Base-by-base conservation (phyloP, 129 eudicot genomes). In the Silybum marianum region DNA sequence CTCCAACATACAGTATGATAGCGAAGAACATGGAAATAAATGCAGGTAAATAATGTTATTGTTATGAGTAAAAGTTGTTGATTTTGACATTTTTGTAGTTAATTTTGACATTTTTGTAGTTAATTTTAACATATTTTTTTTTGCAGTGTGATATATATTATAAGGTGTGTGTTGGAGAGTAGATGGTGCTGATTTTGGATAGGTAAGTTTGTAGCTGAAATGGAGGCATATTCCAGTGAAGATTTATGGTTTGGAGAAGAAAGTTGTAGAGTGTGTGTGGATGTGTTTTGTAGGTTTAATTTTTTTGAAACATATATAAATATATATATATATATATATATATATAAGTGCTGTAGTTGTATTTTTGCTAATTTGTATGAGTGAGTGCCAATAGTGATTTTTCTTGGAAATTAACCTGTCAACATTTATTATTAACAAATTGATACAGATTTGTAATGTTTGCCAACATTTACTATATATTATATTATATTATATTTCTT, bases 21-120 rank as follows among this genome's bases (percentile, higher is more conserved):
- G 85, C 67, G 81, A 85, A 78, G 85, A 70, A 40, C 42, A 70
- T 81, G 70, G 85, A 71, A 83, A 84, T 88, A 86, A 88, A 77
- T 81, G 86, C 86, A 88, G 94, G 90, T 88, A 75, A 44, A 75
- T 2, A 16, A 1, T 30, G 67, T 69, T 6, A 19, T 18, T 16
- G 0, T 7, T 48, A 48, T 21, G 36, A 6, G 7, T 14, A 71
- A 36, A 23, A 72, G 72, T 16, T 22, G 62, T 80, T 58, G 7
- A 54, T 18, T n/a, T 54, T 51, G 63, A 51, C 40, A 36, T 6
- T 16, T 51, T 51, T 54, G 0, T 19, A 63, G 28, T 19, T 62
- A 25, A 73, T 19, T 73, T 73, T 14, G 44, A 80, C 32, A 16
- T 62, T 4, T 12, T 18, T 54, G 0, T 19, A 63, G 28, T 19